These are phyloP conservation scores for Fusarium napiforme DNA, from an alignment of 2,329 filamentous ascomycete genomes.

Conservation along the genomic window DNA sequence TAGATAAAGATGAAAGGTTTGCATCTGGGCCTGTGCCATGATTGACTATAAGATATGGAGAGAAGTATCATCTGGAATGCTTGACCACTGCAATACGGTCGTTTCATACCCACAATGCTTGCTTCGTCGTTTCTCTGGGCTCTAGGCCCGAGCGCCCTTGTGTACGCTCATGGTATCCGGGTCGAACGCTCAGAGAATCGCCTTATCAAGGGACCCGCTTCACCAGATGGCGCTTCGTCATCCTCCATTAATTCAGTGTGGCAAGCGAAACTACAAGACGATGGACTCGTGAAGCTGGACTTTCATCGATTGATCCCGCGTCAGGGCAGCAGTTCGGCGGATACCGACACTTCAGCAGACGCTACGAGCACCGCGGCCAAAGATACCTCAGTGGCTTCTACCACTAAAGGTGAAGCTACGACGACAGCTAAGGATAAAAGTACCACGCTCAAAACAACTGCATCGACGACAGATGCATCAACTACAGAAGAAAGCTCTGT, in stretches of 20 bases:
- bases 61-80: not conserved
- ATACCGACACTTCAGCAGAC: not conserved
- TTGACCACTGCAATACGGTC: rapidly evolving
- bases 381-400: not conserved
- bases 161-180: not conserved
- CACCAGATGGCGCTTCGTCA: not conserved
- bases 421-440: not conserved
- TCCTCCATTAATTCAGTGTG: rapidly evolving
- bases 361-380: not conserved
- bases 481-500: not conserved
- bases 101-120: rapidly evolving
- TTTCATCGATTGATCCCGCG: not conserved
- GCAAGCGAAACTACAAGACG: not conserved
- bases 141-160: not conserved
- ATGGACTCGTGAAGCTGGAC: not conserved
- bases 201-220: not conserved
- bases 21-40: too few species aligned
- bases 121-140: rapidly evolving
- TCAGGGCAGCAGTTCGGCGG: not conserved
- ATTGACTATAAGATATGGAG: not conserved
- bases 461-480: not conserved
- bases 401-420: not conserved
- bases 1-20: not conserved
- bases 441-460: not conserved
- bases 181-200: not conserved